phyloP scores from a whole-genome alignment of 2,329 filamentous ascomycete genomes.

The Phyllosticta paracitricarpa region DNA sequence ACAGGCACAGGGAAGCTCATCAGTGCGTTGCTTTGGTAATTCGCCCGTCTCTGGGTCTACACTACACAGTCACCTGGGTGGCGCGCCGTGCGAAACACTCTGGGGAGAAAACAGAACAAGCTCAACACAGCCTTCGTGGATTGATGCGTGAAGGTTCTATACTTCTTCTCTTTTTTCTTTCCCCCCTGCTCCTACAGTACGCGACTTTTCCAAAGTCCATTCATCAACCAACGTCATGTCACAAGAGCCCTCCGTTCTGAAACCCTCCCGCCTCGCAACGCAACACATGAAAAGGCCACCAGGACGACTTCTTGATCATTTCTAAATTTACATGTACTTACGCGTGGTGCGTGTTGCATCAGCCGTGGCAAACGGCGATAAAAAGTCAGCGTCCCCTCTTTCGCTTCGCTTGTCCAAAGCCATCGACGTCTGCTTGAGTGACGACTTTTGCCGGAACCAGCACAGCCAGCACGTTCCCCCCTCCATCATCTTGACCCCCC shows the following conservation, averaged over 20 bases:
- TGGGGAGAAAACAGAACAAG: neutral
- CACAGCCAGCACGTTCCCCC: neutral
- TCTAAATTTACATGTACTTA: too few relatives aligned
- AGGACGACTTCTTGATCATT: neutral
- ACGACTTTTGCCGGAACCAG: neutral
- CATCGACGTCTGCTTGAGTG: neutral
- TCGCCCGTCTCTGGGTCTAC: neutral
- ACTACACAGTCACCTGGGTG: neutral
- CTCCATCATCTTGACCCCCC: neutral
- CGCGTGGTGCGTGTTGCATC: neutral
- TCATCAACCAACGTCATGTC: neutral
- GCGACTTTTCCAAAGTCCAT: too few relatives aligned
- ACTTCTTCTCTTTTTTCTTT: neutral
- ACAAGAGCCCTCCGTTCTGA: constrained; percentile 4
- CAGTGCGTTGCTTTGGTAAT: constrained; percentile 7
- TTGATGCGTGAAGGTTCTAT: too few relatives aligned
- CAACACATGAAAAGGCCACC: neutral
- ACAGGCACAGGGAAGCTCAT: neutral
- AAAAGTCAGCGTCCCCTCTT: neutral
- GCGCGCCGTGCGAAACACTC: neutral
- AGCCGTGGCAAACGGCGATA: constrained; percentile 5
- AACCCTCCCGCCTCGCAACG: neutral
- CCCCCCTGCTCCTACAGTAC: too few relatives aligned
- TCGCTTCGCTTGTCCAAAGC: neutral
- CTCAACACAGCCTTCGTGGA: neutral